A percentile compares a stretch with the other conserved stretches of the same genome.
Conservation (phyloP, 805 yeast species). For the Starmerella stellata region DNA sequence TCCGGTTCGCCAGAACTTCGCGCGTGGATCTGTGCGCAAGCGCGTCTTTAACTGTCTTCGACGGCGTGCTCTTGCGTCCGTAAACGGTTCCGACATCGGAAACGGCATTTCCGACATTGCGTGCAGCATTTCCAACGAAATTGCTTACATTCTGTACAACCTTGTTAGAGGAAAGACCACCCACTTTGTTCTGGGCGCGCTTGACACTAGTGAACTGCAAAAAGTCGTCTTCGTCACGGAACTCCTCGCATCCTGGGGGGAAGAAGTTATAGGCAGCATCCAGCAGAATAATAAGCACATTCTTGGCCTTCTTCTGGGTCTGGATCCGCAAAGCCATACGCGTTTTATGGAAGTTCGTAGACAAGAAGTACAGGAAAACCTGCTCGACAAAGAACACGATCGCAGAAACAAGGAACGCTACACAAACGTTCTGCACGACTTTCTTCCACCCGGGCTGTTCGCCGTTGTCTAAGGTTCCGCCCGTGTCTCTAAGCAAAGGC, state of each 20-base stretch:
- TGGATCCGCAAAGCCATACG: conserved; percentile 25
- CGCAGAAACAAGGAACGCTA: conserved; percentile 24
- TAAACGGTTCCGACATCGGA: conserved; percentile 14
- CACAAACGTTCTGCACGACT: conserved; percentile 22
- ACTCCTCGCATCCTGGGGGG: conserved; percentile 23
- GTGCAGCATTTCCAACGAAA: conserved; percentile 19
- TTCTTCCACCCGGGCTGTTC: conserved; percentile 23
- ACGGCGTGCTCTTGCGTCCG: conserved; percentile 1
- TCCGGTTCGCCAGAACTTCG: conserved; percentile 23
- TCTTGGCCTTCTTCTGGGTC: conserved; percentile 22
- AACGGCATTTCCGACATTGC: conserved; percentile 12
- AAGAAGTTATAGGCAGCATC: conserved; percentile 22
- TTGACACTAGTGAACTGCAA: conserved; percentile 18
- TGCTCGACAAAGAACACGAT: conserved; percentile 24
- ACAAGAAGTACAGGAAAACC: conserved; percentile 23
- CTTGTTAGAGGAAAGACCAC: not conserved
- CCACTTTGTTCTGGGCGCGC: conserved; percentile 8
- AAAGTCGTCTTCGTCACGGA: conserved; percentile 22
- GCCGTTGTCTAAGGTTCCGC: conserved; percentile 11
- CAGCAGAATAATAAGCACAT: conserved; percentile 20
- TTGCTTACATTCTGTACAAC: conserved; percentile 18
- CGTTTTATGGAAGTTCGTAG: conserved; percentile 26
- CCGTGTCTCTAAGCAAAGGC: conserved; percentile 21
- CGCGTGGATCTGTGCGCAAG: conserved; percentile 19
- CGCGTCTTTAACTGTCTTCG: conserved; percentile 21